Conservation (phyloP, 2,329 filamentous ascomycete genomes). For the Xylariaceae sp. region DNA sequence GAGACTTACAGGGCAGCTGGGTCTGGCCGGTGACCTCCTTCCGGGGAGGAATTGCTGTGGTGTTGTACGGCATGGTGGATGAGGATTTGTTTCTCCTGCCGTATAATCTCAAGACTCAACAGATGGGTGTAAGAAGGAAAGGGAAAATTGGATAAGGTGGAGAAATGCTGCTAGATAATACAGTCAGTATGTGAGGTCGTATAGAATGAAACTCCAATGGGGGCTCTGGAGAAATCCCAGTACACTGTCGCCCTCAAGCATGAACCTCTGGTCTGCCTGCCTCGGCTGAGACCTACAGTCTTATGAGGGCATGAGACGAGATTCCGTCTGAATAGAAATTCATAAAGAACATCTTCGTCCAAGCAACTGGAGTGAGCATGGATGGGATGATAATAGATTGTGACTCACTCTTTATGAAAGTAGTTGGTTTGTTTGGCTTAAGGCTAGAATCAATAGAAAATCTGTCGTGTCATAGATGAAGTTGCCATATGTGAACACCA, state of each 20-base stretch:
- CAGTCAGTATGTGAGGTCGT: neutral
- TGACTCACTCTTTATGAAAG: neutral
- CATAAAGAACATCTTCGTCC: neutral
- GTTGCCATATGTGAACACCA: neutral
- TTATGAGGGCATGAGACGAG: neutral
- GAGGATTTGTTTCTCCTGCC: neutral
- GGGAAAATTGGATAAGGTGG: neutral
- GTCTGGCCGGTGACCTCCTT: constrained; percentile 81
- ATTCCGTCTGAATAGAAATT: neutral
- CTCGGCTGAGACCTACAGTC: neutral
- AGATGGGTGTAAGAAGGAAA: neutral
- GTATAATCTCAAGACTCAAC: neutral
- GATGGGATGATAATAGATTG: neutral
- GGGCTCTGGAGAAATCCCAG: too few species aligned
- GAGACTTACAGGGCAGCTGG: constrained; percentile 70
- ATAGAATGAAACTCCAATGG: neutral
- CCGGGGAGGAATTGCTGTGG: constrained; percentile 70
- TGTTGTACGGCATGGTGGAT: constrained; percentile 80
- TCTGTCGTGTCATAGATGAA: neutral
- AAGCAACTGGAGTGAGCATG: too few species aligned
- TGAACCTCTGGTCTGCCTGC: neutral
- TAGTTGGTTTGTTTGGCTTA: neutral
- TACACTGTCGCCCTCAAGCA: too few species aligned
- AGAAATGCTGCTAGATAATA: neutral
- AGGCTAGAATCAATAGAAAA: neutral